Evolutionary conservation across 306 rosid genomes (phyloP).

Genomic region (Gastrolobium villosum): DNA sequence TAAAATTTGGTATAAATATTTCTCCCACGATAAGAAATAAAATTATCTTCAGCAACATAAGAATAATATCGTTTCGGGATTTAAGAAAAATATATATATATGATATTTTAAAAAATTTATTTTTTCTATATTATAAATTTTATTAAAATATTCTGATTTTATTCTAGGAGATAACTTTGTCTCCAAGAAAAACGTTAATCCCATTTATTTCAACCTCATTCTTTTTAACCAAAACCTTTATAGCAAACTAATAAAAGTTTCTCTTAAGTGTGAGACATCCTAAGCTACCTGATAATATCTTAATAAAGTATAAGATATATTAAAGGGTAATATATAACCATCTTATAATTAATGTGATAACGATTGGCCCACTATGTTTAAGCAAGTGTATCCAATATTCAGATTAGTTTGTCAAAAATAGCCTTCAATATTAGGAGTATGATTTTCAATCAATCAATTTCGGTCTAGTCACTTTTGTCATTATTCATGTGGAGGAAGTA

Average conservation of each 20-base stretch:
- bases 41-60: too few relatives aligned
- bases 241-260: neutral
- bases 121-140: too few relatives aligned
- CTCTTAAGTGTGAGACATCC: too few relatives aligned
- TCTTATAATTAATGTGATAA: neutral
- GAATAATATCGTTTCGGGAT: too few relatives aligned
- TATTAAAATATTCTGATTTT: too few relatives aligned
- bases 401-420: neutral
- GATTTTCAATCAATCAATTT: neutral
- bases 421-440: conserved; percentile 10
- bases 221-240: neutral
- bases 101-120: too few relatives aligned
- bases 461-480: neutral
- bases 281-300: neutral
- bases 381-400: neutral
- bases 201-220: neutral
- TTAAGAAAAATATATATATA: too few relatives aligned
- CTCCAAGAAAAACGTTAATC: too few relatives aligned
- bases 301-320: neutral
- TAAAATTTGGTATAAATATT: neutral
- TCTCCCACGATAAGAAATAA: too few relatives aligned
- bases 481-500: neutral
- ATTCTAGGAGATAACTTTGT: too few relatives aligned
- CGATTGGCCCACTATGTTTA: neutral
- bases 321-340: neutral